Percentiles rank a stretch among this genome's conserved stretches.
phyloP scores from a whole-genome alignment of 495 filamentous ascomycete genomes.

The Aspergillus mulundensis region DNA sequence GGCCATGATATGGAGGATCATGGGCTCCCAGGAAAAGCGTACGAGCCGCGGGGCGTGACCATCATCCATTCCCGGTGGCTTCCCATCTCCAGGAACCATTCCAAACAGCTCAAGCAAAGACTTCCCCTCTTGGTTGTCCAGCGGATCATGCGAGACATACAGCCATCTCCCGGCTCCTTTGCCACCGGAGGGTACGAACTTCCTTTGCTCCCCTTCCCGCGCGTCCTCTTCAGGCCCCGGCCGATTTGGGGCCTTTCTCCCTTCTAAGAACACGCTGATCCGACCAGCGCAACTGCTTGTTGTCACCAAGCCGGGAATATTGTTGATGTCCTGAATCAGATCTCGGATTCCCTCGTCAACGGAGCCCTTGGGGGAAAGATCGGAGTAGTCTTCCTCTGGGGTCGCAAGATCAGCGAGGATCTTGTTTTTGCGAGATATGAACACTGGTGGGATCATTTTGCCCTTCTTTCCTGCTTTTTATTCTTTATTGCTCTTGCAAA shows the following conservation, averaged over 20 bases:
- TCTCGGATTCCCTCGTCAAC: constrained; percentile 73
- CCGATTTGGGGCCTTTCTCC: constrained; percentile 43
- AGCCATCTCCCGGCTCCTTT: constrained; percentile 85
- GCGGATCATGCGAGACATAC: constrained; percentile 77
- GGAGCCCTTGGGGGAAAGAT: constrained; percentile 80
- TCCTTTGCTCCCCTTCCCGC: constrained; percentile 16
- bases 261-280: constrained; percentile 82
- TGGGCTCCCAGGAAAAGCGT: constrained; percentile 90
- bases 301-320: constrained; percentile 67
- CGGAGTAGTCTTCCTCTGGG: constrained; percentile 63
- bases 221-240: constrained; percentile 10
- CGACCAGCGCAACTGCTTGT: constrained; percentile 89
- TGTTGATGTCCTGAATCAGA: constrained; percentile 73
- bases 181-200: constrained; percentile 59
- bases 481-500: constrained; percentile 1
- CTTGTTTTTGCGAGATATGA: constrained; percentile 55
- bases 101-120: constrained; percentile 32
- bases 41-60: constrained; percentile 53
- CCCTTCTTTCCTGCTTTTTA: constrained; percentile 13
- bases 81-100: constrained; percentile 30
- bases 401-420: constrained; percentile 63
- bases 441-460: constrained; percentile 36
- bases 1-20: constrained; percentile 88
- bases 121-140: constrained; percentile 26
- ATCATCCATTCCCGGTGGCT: constrained; percentile 19